A percentile compares a stretch with the other conserved stretches of the same genome.
These are phyloP conservation scores for Boletellus sp. DNA, from an alignment of 768 basidiomycete genomes.

Conservation along the genomic window DNA sequence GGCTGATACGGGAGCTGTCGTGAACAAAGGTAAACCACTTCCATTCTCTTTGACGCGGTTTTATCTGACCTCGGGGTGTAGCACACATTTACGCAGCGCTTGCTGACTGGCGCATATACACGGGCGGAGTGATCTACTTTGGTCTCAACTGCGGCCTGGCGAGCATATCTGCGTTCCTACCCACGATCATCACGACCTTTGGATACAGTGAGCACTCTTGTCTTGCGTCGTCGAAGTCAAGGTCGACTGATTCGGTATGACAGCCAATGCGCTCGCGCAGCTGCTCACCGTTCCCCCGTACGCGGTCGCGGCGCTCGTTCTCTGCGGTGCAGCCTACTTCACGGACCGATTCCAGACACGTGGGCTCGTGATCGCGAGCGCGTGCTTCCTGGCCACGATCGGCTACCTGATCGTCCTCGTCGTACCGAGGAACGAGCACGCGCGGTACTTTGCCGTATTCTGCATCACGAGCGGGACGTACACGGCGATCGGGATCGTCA, in stretches of 20 bases:
- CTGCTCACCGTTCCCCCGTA: slow-evolving; percentile 82
- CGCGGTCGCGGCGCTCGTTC: slow-evolving; percentile 62
- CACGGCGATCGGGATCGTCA: slow-evolving; percentile 66
- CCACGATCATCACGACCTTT: slow-evolving; percentile 74
- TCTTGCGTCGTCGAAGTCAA: neutral
- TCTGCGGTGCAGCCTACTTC: slow-evolving; percentile 52
- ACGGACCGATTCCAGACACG: slow-evolving; percentile 69
- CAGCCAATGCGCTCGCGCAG: slow-evolving; percentile 65
- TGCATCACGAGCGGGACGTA: slow-evolving; percentile 77
- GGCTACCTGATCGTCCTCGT: slow-evolving; percentile 62
- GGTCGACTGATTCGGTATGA: neutral
- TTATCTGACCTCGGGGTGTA: slow-evolving; percentile 22
- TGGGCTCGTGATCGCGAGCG: slow-evolving; percentile 35
- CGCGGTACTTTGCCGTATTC: slow-evolving; percentile 75
- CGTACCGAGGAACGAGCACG: slow-evolving; percentile 51
- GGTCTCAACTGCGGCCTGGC: slow-evolving; percentile 72
- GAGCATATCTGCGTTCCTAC: slow-evolving; percentile 80
- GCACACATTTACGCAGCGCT: slow-evolving; percentile 63
- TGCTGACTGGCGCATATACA: slow-evolving; percentile 67
- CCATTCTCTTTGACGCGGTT: neutral
- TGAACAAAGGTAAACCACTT: slow-evolving; percentile 52
- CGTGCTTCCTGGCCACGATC: slow-evolving; percentile 31
- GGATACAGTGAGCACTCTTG: slow-evolving; percentile 54
- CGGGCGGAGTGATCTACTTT: slow-evolving; percentile 72
- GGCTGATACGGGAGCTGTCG: slow-evolving; percentile 59